A percentile compares a stretch with the other conserved stretches of the same genome.
Evolutionary conservation across 2,329 filamentous ascomycete genomes (phyloP).

Genomic region (Onygena corvina): DNA sequence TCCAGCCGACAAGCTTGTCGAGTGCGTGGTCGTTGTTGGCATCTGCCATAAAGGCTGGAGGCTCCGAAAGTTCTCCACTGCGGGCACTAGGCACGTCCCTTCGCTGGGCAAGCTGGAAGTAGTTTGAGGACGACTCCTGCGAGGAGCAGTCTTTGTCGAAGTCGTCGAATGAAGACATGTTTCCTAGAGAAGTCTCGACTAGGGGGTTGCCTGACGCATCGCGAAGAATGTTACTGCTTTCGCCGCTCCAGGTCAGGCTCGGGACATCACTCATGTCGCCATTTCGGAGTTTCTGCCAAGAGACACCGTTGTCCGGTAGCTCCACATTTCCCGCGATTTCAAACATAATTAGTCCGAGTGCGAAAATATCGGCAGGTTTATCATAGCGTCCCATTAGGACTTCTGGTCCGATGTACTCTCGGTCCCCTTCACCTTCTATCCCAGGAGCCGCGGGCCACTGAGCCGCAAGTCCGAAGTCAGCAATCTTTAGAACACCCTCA

Average conservation of each 20-base stretch:
- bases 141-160: conserved; percentile 9
- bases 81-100: conserved; percentile 22
- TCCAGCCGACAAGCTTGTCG: conserved; percentile 72
- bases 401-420: conserved; percentile 91
- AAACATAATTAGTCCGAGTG: conserved; percentile 83
- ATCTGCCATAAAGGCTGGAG: conserved; percentile 84
- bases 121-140: conserved; percentile 1
- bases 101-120: conserved; percentile 2
- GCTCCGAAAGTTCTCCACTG: conserved; percentile 50
- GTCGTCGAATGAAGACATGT: conserved; percentile 34
- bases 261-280: conserved; percentile 84
- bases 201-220: conserved; percentile 63
- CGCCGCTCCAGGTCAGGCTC: conserved; percentile 68
- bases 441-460: conserved; percentile 61
- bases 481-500: conserved; percentile 54
- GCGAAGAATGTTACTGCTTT: conserved; percentile 55
- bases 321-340: conserved; percentile 91
- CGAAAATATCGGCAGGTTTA: conserved; percentile 86
- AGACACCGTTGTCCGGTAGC: conserved; percentile 81
- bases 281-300: conserved; percentile 79
- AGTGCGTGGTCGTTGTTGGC: conserved; percentile 59
- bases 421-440: conserved; percentile 85
- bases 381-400: conserved; percentile 77
- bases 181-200: conserved; percentile 19
- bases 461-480: conserved; percentile 61